Percentiles rank a stretch among this genome's conserved stretches.
Conservation (phyloP, 2,329 filamentous ascomycete genomes). For the Beauveria brongniartii region DNA sequence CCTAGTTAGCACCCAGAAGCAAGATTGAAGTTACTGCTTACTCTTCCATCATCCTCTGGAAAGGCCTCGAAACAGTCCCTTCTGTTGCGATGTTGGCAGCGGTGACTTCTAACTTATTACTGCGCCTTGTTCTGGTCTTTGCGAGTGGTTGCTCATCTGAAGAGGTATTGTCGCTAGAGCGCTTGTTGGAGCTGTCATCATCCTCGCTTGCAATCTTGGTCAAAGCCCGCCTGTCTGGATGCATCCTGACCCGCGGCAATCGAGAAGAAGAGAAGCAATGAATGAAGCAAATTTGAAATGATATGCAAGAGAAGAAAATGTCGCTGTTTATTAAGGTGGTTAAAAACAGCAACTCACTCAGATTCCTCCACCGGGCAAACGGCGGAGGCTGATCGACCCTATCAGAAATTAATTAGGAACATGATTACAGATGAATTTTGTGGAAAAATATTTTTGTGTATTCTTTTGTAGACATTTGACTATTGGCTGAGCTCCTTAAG, state of each 20-base stretch:
- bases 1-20: background rate
- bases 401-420: background rate
- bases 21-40: background rate
- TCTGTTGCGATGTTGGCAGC: background rate
- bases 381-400: background rate
- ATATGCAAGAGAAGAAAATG: background rate
- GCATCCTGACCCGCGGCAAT: background rate
- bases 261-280: background rate
- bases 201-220: background rate
- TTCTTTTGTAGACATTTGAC: constrained; percentile 13
- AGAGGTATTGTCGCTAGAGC: background rate
- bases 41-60: constrained; percentile 4
- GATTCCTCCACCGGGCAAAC: background rate
- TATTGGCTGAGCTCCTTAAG: constrained; percentile 21
- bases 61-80: background rate
- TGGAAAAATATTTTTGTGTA: too few species aligned
- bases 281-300: background rate
- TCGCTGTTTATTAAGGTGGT: background rate
- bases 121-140: background rate
- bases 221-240: background rate
- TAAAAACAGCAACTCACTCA: background rate
- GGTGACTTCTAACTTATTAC: background rate
- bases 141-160: background rate
- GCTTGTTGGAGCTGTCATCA: background rate
- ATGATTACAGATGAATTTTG: too few species aligned